Percentiles rank a stretch among this genome's conserved stretches.
Evolutionary conservation across 2,329 filamentous ascomycete genomes (phyloP).

Genomic region (Epichloe festucae): DNA sequence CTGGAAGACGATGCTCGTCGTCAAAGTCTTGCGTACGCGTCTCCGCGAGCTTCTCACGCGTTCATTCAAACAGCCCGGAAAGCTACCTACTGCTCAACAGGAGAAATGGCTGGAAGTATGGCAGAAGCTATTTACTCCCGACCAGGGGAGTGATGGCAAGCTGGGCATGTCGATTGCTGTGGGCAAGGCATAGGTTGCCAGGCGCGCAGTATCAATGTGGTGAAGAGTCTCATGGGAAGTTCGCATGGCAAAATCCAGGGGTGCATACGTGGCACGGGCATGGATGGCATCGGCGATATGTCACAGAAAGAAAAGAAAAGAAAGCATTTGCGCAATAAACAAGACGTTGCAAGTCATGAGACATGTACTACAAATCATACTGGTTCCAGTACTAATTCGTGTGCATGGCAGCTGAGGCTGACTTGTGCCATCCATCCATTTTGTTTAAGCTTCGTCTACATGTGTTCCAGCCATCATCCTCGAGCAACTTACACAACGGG

Average conservation of each 20-base stretch:
- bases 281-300: no score
- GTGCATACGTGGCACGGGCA: no score
- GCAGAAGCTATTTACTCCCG: conserved; percentile 54
- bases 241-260: no score
- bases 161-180: conserved; percentile 11
- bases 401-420: no score
- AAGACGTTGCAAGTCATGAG: no score
- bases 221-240: neutral
- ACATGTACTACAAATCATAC: no score
- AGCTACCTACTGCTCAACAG: conserved; percentile 50
- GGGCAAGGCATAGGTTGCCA: conserved; percentile 16
- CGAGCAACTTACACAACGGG: no score
- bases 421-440: no score
- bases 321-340: neutral
- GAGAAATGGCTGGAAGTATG: conserved; percentile 63
- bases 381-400: no score
- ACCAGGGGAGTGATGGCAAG: conserved; percentile 24
- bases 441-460: no score
- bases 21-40: conserved; percentile 65
- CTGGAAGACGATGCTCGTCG: conserved; percentile 82
- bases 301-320: neutral
- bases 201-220: neutral
- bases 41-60: conserved; percentile 63
- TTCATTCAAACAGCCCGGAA: conserved; percentile 56
- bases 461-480: no score